Evolutionary conservation across 305 asterid species (phyloP).

Genomic region (Solanum aculeatissimum): DNA sequence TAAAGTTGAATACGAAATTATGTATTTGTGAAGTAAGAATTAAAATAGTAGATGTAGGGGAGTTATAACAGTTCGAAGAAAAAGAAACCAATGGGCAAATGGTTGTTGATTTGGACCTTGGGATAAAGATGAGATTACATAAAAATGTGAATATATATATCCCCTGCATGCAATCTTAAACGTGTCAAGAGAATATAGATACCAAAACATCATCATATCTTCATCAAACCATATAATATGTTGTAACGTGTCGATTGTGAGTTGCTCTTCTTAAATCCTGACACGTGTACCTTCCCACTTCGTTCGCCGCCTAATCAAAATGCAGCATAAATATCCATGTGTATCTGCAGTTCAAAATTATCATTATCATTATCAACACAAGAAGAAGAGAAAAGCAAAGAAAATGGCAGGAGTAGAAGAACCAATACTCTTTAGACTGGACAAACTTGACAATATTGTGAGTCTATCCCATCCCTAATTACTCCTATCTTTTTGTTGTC

Average conservation of each 20-base stretch:
- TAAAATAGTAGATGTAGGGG: too few relatives aligned
- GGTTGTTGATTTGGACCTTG: not conserved
- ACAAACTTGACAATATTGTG: slow-evolving; percentile 43
- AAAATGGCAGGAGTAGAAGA: slow-evolving; percentile 14
- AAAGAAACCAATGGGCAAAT: not conserved
- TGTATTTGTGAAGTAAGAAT: too few relatives aligned
- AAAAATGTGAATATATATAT: not conserved
- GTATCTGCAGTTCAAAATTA: not conserved
- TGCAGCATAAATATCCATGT: not conserved
- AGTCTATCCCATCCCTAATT: not conserved
- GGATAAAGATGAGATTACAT: not conserved
- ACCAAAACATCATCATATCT: not conserved
- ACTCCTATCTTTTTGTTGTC: not conserved
- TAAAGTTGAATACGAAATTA: too few relatives aligned
- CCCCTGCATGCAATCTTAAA: not conserved
- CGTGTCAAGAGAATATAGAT: not conserved
- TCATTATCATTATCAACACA: not conserved
- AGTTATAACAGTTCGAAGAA: too few relatives aligned
- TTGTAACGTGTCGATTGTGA: not conserved
- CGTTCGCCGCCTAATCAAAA: not conserved
- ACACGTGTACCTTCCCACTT: not conserved
- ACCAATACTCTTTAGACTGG: slow-evolving; percentile 43
- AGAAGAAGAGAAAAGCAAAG: too few relatives aligned
- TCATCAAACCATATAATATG: not conserved
- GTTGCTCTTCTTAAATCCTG: not conserved